phyloP scores from a whole-genome alignment of 1,284 basidiomycete genomes.

The Fomitiporia mediterranea region DNA sequence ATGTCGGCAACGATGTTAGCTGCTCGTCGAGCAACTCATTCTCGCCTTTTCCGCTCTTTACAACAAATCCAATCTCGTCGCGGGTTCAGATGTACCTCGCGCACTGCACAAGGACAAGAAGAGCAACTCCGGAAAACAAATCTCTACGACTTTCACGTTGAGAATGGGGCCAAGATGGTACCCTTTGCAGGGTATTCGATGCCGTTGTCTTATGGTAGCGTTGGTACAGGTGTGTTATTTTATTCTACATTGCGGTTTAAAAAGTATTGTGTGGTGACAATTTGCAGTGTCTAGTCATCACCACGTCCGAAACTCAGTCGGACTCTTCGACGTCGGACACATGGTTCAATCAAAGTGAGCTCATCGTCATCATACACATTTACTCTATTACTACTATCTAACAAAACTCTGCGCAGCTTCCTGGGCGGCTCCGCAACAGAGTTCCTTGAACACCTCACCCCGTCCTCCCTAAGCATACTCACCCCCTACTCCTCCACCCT shows the following conservation, averaged over 20 bases:
- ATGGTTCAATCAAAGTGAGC: constrained; percentile 87
- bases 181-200: constrained; percentile 95
- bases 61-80: no score
- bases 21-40: not conserved
- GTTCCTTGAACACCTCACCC: constrained; percentile 84
- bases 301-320: constrained; percentile 80
- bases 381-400: constrained; percentile 8
- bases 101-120: constrained; percentile 2
- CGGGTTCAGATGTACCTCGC: constrained; percentile 4
- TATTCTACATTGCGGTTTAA: no score
- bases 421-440: constrained; percentile 66
- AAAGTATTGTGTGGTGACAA: not conserved
- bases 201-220: constrained; percentile 83
- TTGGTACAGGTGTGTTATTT: constrained; percentile 80
- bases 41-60: not conserved
- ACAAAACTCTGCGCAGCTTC: constrained; percentile 50
- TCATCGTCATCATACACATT: not conserved
- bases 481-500: constrained; percentile 71
- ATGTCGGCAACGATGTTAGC: constrained; percentile 3
- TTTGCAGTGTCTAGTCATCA: constrained; percentile 82
- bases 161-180: constrained; percentile 91
- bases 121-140: constrained; percentile 59
- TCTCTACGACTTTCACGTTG: constrained; percentile 87
- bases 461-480: constrained; percentile 72
- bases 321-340: constrained; percentile 97